These are phyloP conservation scores for Aotearoamyces nothofagi DNA, from an alignment of 2,329 filamentous ascomycete genomes.

Conservation along the genomic window DNA sequence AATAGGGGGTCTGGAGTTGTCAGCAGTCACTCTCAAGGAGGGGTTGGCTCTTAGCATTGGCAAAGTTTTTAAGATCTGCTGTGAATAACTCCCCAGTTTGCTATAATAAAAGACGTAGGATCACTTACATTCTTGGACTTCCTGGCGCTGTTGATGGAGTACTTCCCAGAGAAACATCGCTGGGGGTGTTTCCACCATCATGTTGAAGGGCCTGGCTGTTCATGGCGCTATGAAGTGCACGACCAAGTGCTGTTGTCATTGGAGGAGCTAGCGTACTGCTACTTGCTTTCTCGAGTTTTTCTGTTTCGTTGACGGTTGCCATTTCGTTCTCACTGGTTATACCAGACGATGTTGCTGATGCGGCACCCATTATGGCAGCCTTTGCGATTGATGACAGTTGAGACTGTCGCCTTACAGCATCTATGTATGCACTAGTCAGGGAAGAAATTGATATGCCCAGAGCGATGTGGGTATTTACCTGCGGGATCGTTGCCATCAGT, in stretches of 20 bases:
- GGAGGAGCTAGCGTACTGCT: constrained; percentile 1
- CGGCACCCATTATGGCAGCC: not conserved
- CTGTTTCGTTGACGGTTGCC: not conserved
- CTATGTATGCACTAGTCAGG: too few relatives aligned
- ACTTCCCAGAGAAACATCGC: constrained; percentile 11
- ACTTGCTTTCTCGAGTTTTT: not conserved
- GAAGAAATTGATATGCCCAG: not conserved
- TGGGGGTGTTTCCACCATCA: constrained; percentile 7
- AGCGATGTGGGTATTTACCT: not conserved
- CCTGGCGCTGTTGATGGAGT: constrained; percentile 16
- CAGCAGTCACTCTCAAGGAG: not conserved
- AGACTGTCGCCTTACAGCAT: constrained; percentile 2
- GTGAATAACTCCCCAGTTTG: too few relatives aligned
- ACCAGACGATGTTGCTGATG: not conserved
- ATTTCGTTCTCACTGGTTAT: too few relatives aligned
- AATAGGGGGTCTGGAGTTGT: constrained; percentile 43
- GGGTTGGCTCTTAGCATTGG: not conserved
- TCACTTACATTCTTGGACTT: constrained; percentile 18
- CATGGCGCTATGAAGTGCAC: constrained; percentile 2
- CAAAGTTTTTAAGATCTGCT: constrained; percentile 1
- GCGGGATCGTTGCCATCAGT: not conserved
- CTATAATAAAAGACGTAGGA: constrained; percentile 1
- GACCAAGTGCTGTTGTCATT: constrained; percentile 1
- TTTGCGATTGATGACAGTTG: not conserved
- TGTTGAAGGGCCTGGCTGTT: constrained; percentile 3